Evolutionary conservation across 2,329 filamentous ascomycete genomes (phyloP).

Genomic region (Fusarium lateritium): DNA sequence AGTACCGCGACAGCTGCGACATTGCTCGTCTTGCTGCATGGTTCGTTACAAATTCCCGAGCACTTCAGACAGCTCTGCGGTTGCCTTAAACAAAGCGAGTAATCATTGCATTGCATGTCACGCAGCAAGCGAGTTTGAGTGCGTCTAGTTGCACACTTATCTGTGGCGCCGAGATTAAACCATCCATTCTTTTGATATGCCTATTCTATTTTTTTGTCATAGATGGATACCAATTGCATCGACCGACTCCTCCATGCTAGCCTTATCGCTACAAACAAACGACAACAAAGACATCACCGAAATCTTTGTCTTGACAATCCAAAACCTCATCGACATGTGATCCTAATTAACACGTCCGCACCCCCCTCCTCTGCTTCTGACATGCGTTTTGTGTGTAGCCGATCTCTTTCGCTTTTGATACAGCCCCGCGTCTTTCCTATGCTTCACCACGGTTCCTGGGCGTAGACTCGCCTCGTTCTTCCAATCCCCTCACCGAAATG

Average conservation of each 20-base stretch:
- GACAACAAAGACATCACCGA: slow-evolving; percentile 18
- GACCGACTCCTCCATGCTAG: slow-evolving; percentile 24
- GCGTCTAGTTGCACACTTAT: slow-evolving; percentile 18
- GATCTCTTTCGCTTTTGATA: slow-evolving; percentile 34
- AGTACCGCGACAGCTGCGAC: slow-evolving; percentile 10
- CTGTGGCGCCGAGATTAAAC: slow-evolving; percentile 25
- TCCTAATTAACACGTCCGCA: slow-evolving; percentile 33
- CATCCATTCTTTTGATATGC: slow-evolving; percentile 39
- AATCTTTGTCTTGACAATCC: slow-evolving; percentile 30
- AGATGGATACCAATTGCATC: slow-evolving; percentile 19
- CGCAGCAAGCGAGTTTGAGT: slow-evolving; percentile 9
- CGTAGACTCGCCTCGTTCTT: slow-evolving; percentile 35
- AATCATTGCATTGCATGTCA: slow-evolving; percentile 26
- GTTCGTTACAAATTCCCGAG: slow-evolving; percentile 21
- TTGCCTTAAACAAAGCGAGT: slow-evolving; percentile 20
- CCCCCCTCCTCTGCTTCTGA: slow-evolving; percentile 16
- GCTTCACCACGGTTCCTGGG: slow-evolving; percentile 35
- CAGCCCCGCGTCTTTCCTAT: slow-evolving; percentile 21
- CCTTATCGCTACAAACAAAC: slow-evolving; percentile 29
- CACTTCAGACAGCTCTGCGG: slow-evolving; percentile 12
- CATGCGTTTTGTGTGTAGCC: slow-evolving; percentile 47
- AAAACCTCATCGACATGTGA: slow-evolving; percentile 36
- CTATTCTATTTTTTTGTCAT: slow-evolving; percentile 25
- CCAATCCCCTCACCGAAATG: slow-evolving; percentile 30
- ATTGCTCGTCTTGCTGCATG: slow-evolving; percentile 3